Evolutionary conservation across 2,329 filamentous ascomycete species (phyloP).

Genomic region (Ceratocystis alfenasii): DNA sequence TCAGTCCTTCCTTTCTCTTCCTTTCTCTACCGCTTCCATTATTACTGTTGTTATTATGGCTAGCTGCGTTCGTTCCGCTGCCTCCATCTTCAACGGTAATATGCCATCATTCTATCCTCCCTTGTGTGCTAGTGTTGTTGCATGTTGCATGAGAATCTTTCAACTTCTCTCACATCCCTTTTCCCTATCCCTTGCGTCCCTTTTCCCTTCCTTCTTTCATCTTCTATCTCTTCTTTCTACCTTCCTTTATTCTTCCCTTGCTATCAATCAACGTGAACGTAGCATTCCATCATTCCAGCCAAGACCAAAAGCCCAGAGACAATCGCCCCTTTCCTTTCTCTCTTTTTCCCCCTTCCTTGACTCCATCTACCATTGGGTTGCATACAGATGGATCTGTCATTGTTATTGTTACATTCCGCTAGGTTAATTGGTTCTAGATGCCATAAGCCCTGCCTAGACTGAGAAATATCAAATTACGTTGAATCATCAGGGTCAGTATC

Average conservation of each 20-base stretch:
- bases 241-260: neutral
- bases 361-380: neutral
- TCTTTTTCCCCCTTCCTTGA: neutral
- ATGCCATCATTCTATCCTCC: neutral
- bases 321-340: neutral
- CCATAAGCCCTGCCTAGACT: too few relatives aligned
- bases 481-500: neutral
- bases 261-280: neutral
- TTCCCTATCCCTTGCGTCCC: neutral
- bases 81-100: too few relatives aligned
- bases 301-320: neutral
- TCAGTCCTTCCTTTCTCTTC: neutral
- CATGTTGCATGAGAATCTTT: constrained; percentile 2
- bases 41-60: neutral
- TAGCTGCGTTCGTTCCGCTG: neutral
- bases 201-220: neutral
- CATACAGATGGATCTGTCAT: neutral
- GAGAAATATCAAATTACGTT: neutral
- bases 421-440: too few relatives aligned
- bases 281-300: constrained; percentile 3
- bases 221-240: neutral
- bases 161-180: neutral
- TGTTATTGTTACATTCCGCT: neutral
- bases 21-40: neutral
- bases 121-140: neutral